These are phyloP conservation scores for Pyrus bretschneideri DNA, from an alignment of 306 rosid genomes.

Conservation along the genomic window DNA sequence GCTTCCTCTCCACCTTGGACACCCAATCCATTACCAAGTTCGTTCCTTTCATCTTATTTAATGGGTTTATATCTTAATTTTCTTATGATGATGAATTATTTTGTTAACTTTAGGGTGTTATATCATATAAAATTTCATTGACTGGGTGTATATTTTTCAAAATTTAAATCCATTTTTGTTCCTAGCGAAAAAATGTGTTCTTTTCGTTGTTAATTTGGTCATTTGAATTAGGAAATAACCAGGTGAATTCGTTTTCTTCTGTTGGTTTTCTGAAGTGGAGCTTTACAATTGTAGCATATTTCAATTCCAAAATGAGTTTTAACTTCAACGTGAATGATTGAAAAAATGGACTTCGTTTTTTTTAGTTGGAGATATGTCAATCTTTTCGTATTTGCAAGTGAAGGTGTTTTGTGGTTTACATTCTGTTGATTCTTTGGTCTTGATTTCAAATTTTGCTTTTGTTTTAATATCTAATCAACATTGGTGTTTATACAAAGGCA, in stretches of 20 bases:
- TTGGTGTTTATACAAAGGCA: slow-evolving; percentile 42
- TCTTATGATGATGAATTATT: too few species aligned
- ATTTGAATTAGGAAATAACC: not conserved
- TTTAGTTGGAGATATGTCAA: not conserved
- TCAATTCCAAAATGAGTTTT: not conserved
- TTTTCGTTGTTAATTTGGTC: not conserved
- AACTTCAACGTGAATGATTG: not conserved
- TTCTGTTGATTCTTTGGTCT: not conserved
- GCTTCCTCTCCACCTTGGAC: slow-evolving; percentile 58
- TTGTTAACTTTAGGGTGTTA: not conserved
- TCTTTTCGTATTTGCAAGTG: not conserved
- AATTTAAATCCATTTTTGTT: not conserved
- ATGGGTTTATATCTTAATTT: not conserved
- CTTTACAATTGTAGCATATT: not conserved
- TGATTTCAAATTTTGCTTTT: not conserved
- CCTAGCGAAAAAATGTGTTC: not conserved
- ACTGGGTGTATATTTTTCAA: not conserved
- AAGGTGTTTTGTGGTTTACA: not conserved
- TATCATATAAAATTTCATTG: not conserved
- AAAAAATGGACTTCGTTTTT: not conserved
- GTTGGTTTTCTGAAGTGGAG: not conserved
- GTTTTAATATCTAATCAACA: not conserved
- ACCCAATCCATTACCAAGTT: slow-evolving; percentile 81
- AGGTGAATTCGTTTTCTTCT: not conserved
- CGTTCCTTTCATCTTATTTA: slow-evolving; percentile 7